Evolutionary conservation across 345 rosid species (phyloP).

Genomic region (Carallia brachiata): DNA sequence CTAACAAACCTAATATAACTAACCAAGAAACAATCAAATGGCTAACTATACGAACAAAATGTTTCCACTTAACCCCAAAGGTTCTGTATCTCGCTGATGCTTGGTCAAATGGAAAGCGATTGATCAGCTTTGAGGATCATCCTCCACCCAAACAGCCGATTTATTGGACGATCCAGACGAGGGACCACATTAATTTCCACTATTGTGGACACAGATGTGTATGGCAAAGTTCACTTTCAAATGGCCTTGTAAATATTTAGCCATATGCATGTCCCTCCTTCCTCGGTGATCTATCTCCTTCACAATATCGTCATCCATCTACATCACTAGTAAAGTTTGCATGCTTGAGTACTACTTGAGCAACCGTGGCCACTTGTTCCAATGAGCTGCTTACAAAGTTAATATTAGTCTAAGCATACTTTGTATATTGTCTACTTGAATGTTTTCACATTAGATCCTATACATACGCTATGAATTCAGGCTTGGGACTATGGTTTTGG

Average conservation of each 20-base stretch:
- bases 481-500: too few species aligned
- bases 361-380: background rate
- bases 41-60: conserved; percentile 7
- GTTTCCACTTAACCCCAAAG: background rate
- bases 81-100: conserved; percentile 2
- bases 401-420: too few species aligned
- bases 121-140: conserved; percentile 27
- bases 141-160: conserved; percentile 23
- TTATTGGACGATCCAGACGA: conserved; percentile 26
- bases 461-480: too few species aligned
- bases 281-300: conserved; percentile 20
- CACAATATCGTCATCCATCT: conserved; percentile 32
- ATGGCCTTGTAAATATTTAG: conserved; percentile 23
- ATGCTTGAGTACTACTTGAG: background rate
- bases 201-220: conserved; percentile 21
- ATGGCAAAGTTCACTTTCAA: conserved; percentile 22
- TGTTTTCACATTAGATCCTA: too few species aligned
- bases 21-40: background rate
- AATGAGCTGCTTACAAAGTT: background rate
- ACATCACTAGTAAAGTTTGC: conserved; percentile 30
- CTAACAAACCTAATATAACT: background rate
- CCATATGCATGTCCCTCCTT: conserved; percentile 19
- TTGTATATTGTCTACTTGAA: too few species aligned
- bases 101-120: conserved; percentile 35
- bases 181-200: conserved; percentile 19